A percentile compares a stretch with the other conserved stretches of the same genome.
Conservation (phyloP, 2,329 filamentous ascomycete species). For the Paramyrothecium sp. region DNA sequence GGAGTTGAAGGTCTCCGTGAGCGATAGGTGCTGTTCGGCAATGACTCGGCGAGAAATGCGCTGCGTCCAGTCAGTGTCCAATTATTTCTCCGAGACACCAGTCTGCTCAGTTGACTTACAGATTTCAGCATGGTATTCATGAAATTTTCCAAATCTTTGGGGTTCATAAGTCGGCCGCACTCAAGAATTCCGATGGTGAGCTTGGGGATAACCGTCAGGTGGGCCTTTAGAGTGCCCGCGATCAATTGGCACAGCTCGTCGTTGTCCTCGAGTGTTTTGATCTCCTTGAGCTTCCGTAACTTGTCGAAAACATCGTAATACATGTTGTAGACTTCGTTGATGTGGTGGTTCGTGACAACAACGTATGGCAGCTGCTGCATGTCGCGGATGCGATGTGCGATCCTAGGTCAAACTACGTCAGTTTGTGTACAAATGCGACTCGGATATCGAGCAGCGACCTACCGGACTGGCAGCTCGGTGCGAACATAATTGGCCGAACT, state of each 20-base stretch:
- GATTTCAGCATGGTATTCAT: constrained; percentile 93
- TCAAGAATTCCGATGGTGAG: constrained; percentile 93
- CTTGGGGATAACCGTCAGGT: constrained; percentile 90
- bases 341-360: constrained; percentile 91
- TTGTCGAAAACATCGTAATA: constrained; percentile 97
- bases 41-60: constrained; percentile 95
- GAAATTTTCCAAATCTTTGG: constrained; percentile 82
- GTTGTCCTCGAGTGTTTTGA: constrained; percentile 86
- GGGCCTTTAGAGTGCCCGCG: constrained; percentile 75
- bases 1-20: constrained; percentile 91
- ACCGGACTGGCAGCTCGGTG: constrained; percentile 65
- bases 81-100: neutral
- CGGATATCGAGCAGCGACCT: neutral
- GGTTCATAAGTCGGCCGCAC: constrained; percentile 77
- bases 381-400: constrained; percentile 92
- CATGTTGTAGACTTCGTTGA: constrained; percentile 92
- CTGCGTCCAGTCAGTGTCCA: constrained; percentile 37
- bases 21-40: constrained; percentile 91
- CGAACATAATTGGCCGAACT: constrained; percentile 97
- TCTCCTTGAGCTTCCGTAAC: constrained; percentile 79
- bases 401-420: constrained; percentile 43
- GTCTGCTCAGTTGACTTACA: constrained; percentile 48
- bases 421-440: constrained; percentile 1
- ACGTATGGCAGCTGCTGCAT: constrained; percentile 97
- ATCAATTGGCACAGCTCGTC: constrained; percentile 82